A percentile compares a stretch with the other conserved stretches of the same genome.
These are phyloP conservation scores for Cladophialophora psammophila DNA, from an alignment of 2,329 filamentous ascomycete genomes.

Conservation along the genomic window DNA sequence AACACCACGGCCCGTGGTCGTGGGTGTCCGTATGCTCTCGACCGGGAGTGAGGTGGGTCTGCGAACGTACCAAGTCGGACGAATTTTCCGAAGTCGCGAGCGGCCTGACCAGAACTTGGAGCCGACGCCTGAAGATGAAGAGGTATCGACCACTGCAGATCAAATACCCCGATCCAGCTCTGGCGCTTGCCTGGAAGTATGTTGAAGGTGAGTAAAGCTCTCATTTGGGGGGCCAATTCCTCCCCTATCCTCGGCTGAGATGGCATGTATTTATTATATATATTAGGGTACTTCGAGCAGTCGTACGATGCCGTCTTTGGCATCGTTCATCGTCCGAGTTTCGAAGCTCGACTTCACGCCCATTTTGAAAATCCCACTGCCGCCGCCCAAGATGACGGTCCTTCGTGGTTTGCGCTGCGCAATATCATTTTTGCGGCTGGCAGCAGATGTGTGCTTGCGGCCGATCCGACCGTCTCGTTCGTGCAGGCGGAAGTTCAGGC, in stretches of 20 bases:
- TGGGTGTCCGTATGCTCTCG: conserved; percentile 18
- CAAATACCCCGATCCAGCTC: conserved; percentile 6
- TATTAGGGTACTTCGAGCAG: background rate
- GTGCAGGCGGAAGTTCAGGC: background rate
- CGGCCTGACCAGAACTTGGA: conserved; percentile 8
- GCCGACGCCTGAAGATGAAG: conserved; percentile 16
- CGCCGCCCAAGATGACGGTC: background rate
- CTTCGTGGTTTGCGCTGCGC: background rate
- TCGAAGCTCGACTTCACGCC: background rate
- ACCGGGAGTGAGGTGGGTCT: conserved; percentile 14
- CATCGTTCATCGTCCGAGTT: background rate
- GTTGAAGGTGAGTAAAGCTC: conserved; percentile 9
- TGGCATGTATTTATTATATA: no score
- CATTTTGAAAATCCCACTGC: background rate
- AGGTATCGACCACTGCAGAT: background rate
- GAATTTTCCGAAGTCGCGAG: conserved; percentile 11
- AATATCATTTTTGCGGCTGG: background rate
- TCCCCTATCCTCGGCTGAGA: no score
- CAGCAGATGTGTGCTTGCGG: background rate
- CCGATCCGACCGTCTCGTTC: background rate
- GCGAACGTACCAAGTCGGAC: conserved; percentile 1
- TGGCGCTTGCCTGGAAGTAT: conserved; percentile 10
- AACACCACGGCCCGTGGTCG: conserved; percentile 20
- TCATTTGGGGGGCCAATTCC: background rate
- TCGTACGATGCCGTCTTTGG: background rate